phyloP scores from a whole-genome alignment of 2,329 filamentous ascomycete genomes.

The Drechslerella stenobrocha region DNA sequence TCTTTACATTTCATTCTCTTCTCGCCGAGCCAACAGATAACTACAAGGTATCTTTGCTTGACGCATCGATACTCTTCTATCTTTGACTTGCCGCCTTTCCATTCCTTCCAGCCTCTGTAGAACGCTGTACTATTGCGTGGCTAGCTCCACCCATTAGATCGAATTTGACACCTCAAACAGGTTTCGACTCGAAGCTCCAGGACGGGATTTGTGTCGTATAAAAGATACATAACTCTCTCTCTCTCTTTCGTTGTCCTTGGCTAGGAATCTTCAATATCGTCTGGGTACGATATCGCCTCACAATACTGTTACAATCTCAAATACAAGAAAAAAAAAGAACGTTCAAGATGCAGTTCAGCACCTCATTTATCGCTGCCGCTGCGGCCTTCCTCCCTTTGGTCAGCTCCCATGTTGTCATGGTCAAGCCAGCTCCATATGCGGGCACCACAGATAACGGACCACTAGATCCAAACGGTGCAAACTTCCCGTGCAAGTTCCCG shows the following conservation, averaged over 20 bases:
- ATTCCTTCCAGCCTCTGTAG: slow-evolving; percentile 40
- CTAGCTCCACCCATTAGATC: slow-evolving; percentile 29
- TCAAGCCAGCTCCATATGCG: slow-evolving; percentile 64
- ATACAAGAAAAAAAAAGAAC: slow-evolving; percentile 5
- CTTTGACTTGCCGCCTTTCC: slow-evolving; percentile 39
- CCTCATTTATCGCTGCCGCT: slow-evolving; percentile 60
- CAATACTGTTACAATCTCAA: slow-evolving; percentile 24
- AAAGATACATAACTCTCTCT: slow-evolving; percentile 16
- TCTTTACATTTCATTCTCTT: slow-evolving; percentile 45
- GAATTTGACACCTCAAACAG: slow-evolving; percentile 13
- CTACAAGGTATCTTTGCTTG: slow-evolving; percentile 46
- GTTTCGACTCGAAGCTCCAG: slow-evolving; percentile 47
- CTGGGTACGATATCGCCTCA: slow-evolving; percentile 46
- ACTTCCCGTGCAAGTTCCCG: slow-evolving; percentile 82
- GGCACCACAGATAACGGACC: slow-evolving; percentile 66
- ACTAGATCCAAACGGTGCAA: slow-evolving; percentile 62
- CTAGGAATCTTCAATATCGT: slow-evolving; percentile 18
- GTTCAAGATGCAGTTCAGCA: slow-evolving; percentile 60
- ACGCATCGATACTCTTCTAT: slow-evolving; percentile 49
- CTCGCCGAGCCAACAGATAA: slow-evolving; percentile 33
- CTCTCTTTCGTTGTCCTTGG: slow-evolving; percentile 7
- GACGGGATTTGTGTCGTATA: slow-evolving; percentile 30
- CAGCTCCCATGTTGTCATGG: slow-evolving; percentile 77
- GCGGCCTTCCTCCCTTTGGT: slow-evolving; percentile 63
- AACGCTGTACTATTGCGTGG: slow-evolving; percentile 41